phyloP scores from a whole-genome alignment of 495 filamentous ascomycete species.

The Cercophora newfieldiana region DNA sequence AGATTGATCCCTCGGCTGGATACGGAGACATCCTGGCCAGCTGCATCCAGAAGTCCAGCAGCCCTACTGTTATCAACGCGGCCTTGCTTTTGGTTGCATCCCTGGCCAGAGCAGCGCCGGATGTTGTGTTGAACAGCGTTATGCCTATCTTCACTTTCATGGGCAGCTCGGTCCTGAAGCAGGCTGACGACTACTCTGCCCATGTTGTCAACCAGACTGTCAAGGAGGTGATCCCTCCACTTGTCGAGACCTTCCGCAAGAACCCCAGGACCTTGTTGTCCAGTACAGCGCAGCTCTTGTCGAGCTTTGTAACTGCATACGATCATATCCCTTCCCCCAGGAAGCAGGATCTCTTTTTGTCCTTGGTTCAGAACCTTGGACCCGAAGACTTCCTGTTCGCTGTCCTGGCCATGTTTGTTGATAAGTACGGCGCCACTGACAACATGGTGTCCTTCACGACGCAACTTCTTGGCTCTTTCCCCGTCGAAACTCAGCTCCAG shows the following conservation, averaged over 20 bases:
- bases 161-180: slow-evolving; percentile 80
- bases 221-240: slow-evolving; percentile 81
- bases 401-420: slow-evolving; percentile 67
- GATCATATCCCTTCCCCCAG: slow-evolving; percentile 89
- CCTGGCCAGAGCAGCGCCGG: slow-evolving; percentile 79
- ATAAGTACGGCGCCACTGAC: slow-evolving; percentile 61
- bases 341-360: slow-evolving; percentile 74
- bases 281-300: slow-evolving; percentile 79
- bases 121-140: slow-evolving; percentile 88
- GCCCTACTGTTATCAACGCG: slow-evolving; percentile 86
- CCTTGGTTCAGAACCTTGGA: slow-evolving; percentile 79
- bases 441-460: slow-evolving; percentile 53
- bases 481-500: slow-evolving; percentile 65
- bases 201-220: slow-evolving; percentile 90
- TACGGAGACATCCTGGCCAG: slow-evolving; percentile 86
- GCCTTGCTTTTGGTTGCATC: slow-evolving; percentile 86
- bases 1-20: slow-evolving; percentile 72
- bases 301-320: slow-evolving; percentile 92
- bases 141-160: slow-evolving; percentile 99
- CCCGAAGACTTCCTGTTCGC: slow-evolving; percentile 78
- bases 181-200: slow-evolving; percentile 93
- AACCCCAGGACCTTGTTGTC: slow-evolving; percentile 73
- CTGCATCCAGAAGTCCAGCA: slow-evolving; percentile 84
- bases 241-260: slow-evolving; percentile 82
- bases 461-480: slow-evolving; percentile 57